These are phyloP conservation scores for Cucumis cinereus DNA, from an alignment of 306 rosid species.

Conservation along the genomic window DNA sequence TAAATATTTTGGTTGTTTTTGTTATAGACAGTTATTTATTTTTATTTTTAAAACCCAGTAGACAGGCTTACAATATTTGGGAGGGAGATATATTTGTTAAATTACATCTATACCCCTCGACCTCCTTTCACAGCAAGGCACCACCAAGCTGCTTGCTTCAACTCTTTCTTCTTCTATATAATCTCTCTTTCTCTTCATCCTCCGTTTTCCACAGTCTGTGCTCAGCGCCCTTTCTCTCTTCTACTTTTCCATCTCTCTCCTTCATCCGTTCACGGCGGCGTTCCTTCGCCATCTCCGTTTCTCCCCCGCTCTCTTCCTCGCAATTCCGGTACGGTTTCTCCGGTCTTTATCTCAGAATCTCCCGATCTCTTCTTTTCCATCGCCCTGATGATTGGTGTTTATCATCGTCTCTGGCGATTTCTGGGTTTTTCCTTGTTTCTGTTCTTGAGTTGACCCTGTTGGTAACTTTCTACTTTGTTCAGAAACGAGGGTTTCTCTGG, in stretches of 20 bases:
- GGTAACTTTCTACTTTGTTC: not conserved
- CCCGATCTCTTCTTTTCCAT: not conserved
- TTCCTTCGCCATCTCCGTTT: not conserved
- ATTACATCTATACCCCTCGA: not conserved
- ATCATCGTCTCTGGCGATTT: not conserved
- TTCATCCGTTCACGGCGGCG: not conserved
- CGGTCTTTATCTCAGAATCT: not conserved
- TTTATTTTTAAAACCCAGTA: too few relatives aligned
- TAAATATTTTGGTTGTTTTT: too few relatives aligned
- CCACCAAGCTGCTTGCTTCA: not conserved
- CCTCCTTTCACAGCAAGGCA: not conserved
- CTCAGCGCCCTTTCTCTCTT: not conserved
- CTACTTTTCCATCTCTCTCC: not conserved
- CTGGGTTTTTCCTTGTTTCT: not conserved
- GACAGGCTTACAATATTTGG: too few relatives aligned
- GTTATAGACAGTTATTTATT: too few relatives aligned
- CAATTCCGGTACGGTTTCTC: not conserved
- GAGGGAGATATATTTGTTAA: not conserved
- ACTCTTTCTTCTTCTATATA: not conserved
- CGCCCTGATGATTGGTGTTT: not conserved
- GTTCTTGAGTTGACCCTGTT: not conserved
- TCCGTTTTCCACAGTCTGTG: not conserved
- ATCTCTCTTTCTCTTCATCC: not conserved
- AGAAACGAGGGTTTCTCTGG: not conserved
- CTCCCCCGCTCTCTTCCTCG: conserved; percentile 6